phyloP scores from a whole-genome alignment of 2,329 filamentous ascomycete genomes.

The Chaetomiaceae sp. region DNA sequence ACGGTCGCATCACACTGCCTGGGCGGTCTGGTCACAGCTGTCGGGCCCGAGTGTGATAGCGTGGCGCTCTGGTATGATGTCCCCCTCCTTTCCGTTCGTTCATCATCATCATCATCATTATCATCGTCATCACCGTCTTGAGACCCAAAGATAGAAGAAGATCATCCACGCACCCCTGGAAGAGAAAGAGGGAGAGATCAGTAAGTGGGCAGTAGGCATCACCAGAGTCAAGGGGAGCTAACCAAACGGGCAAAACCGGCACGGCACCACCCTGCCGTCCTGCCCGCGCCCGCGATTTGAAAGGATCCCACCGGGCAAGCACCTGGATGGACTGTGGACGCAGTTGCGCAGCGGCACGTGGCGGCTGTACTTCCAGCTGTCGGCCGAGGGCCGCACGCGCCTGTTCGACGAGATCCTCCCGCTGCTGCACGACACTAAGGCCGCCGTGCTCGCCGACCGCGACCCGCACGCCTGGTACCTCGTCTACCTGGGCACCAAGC shows the following conservation, averaged over 20 bases:
- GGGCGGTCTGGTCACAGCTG: slow-evolving; percentile 67
- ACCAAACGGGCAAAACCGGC: neutral
- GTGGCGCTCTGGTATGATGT: slow-evolving; percentile 69
- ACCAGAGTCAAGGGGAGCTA: neutral
- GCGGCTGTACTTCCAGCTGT: slow-evolving; percentile 70
- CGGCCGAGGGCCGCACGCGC: slow-evolving; percentile 63
- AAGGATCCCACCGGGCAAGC: slow-evolving; percentile 70
- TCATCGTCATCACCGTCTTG: too few species aligned
- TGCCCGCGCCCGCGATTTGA: too few species aligned
- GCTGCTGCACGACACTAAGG: slow-evolving; percentile 67
- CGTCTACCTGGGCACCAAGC: slow-evolving; percentile 75
- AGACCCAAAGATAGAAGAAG: too few species aligned
- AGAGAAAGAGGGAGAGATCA: too few species aligned
- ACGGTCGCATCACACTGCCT: slow-evolving; percentile 70
- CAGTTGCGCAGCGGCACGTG: slow-evolving; percentile 71
- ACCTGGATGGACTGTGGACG: slow-evolving; percentile 69
- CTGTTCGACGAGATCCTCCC: slow-evolving; percentile 76
- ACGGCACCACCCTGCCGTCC: too few species aligned
- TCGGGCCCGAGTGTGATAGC: slow-evolving; percentile 70
- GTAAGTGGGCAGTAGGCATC: neutral
- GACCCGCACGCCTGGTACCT: slow-evolving; percentile 73
- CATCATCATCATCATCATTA: too few species aligned
- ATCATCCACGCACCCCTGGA: too few species aligned
- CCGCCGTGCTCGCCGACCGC: slow-evolving; percentile 60
- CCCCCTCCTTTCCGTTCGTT: neutral